Base-by-base conservation (phyloP, 768 basidiomycete species). In the Grammothele lineata region DNA sequence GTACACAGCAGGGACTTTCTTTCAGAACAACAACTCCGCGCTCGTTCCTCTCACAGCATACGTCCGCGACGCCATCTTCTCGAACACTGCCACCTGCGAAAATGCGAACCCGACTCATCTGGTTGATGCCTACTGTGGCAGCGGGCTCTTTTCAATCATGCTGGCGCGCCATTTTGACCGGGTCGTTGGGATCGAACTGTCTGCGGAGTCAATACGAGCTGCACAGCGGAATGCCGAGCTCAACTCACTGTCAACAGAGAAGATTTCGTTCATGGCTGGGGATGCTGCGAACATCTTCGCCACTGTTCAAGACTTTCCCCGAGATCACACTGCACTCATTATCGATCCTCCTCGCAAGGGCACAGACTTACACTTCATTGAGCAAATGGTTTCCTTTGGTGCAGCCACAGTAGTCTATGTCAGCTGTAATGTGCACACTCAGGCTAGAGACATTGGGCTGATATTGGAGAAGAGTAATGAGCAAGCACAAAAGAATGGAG, bases 11-110 rank as follows among this genome's bases (percentile, higher is more conserved):
- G 83, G 87, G 38, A 87, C 90, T 4, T 99, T 98, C 74, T 98
- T 98, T 78, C 95, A 99, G 62, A 97, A 97, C 73, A 99, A 99
- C 77, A 94, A 95, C 62, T 82, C 89, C 6, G 87, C 95, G 32
- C 78, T 98, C 23, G 74, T 82, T 5, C 83, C 90, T 0, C 76
- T 99, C 41, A 87, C 88, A n/a, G 62, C 78, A 50, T 91, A 94
- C 67, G 92, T 95, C 45, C 75, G 76, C 36, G 77, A 85, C 23
- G 81, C 86, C 43, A 82, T 93, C 57, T 81, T 83, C 57, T 45
- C 45, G 1, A 43, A 59, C 47, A 52, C 55, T 48, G 36, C 58
- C 27, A 42, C 40, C 21, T 43, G 43, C 33, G 45, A 48, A 43
- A 41, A 43, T 37, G 18, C 33, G 45, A 15, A 44, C 3, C 81